Conservation (phyloP, 2,329 filamentous ascomycete genomes). For the Clonostachys rhizophaga region DNA sequence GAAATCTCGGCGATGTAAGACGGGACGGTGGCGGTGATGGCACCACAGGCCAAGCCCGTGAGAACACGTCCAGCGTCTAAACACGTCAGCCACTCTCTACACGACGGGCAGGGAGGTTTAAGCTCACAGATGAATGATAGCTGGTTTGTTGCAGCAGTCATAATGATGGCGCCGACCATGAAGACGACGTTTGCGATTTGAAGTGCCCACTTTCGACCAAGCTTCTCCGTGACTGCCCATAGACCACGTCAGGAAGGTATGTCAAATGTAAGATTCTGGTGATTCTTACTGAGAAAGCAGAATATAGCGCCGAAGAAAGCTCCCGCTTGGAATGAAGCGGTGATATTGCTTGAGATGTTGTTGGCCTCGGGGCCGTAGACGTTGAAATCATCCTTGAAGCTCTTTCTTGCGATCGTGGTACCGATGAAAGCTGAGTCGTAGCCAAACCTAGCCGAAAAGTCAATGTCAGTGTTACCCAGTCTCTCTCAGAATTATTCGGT, state of each 20-base stretch:
- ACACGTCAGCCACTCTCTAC: not conserved
- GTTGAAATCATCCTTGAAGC: constrained; percentile 36
- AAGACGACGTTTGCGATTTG: constrained; percentile 38
- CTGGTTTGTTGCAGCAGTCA: constrained; percentile 31
- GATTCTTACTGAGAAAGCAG: constrained; percentile 28
- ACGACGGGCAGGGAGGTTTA: not conserved
- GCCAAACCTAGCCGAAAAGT: constrained; percentile 31
- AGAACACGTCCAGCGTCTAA: constrained; percentile 53
- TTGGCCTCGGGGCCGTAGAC: constrained; percentile 19
- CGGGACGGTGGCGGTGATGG: constrained; percentile 54
- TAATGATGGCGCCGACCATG: constrained; percentile 35
- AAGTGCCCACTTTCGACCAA: constrained; percentile 45
- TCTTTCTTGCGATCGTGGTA: constrained; percentile 43
- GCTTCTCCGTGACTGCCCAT: constrained; percentile 32
- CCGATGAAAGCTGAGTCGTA: constrained; percentile 51
- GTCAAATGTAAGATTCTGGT: not conserved
- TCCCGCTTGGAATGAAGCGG: constrained; percentile 40
- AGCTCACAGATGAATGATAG: constrained; percentile 35
- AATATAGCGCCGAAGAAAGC: constrained; percentile 48
- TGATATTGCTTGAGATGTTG: constrained; percentile 35
- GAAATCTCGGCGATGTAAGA: constrained; percentile 61
- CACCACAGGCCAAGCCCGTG: constrained; percentile 51
- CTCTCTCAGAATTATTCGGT: not conserved
- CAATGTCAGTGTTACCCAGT: constrained; percentile 1
- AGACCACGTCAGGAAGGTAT: not conserved